phyloP scores from a whole-genome alignment of 192 early-diverging fungal species.

The Umbelopsis isabellina region DNA sequence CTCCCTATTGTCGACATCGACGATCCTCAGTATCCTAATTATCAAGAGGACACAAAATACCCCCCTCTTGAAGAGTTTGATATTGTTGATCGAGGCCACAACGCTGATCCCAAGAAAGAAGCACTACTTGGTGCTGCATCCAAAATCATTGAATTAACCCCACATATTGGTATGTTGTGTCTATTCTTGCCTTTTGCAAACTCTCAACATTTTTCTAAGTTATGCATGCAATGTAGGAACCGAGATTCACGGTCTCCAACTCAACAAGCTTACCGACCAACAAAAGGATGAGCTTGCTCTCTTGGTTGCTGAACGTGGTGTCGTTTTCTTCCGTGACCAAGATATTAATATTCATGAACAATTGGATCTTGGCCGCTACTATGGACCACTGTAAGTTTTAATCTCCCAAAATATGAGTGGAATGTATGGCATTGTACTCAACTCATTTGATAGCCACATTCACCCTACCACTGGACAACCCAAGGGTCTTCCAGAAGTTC shows the following conservation, averaged over 20 bases:
- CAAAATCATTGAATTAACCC: conserved; percentile 59
- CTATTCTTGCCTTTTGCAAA: no score
- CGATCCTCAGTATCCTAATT: conserved; percentile 4
- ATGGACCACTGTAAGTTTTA: conserved; percentile 38
- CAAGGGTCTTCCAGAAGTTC: conserved; percentile 26
- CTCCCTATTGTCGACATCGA: conserved; percentile 6
- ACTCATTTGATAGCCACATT: conserved; percentile 23
- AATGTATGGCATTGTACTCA: conserved; percentile 21
- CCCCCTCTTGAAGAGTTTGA: conserved; percentile 31
- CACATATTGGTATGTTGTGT: conserved; percentile 49
- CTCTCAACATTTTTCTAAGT: no score
- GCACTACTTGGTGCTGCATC: conserved; percentile 57
- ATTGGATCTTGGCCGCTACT: conserved; percentile 54
- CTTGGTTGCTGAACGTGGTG: conserved; percentile 65
- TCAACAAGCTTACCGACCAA: conserved; percentile 60
- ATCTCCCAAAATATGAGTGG: background rate
- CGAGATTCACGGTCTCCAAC: conserved; percentile 64
- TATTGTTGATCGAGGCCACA: conserved; percentile 36
- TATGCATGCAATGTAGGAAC: conserved; percentile 25
- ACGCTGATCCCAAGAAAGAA: conserved; percentile 57
- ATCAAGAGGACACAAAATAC: conserved; percentile 24
- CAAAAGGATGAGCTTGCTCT: conserved; percentile 65
- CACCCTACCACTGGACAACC: conserved; percentile 34
- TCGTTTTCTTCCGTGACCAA: conserved; percentile 73
- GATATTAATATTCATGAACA: conserved; percentile 60